Conservation (phyloP, 78 protist genomes). For the Isochrysis galbana region DNA sequence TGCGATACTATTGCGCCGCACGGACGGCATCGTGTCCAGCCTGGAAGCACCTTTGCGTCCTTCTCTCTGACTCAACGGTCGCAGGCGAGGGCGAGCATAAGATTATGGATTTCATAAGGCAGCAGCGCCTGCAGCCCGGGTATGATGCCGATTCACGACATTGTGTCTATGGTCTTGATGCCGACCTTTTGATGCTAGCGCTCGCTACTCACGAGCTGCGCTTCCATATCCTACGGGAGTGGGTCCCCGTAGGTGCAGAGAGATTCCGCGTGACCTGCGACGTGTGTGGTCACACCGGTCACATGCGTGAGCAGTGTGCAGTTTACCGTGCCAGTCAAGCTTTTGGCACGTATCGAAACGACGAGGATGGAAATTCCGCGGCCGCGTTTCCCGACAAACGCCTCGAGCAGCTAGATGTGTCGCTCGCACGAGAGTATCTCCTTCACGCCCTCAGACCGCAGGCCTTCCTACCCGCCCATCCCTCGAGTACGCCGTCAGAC, state of each 20-base stretch:
- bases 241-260: neutral
- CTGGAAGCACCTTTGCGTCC: slow-evolving; percentile 53
- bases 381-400: neutral
- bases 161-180: slow-evolving; percentile 90
- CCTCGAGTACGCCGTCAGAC: too few species aligned
- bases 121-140: slow-evolving; percentile 67
- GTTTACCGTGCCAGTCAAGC: neutral
- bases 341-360: neutral
- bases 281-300: neutral
- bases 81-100: slow-evolving; percentile 37
- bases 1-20: slow-evolving; percentile 15
- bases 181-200: slow-evolving; percentile 97
- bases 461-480: neutral
- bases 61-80: neutral
- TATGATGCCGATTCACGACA: slow-evolving; percentile 85
- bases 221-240: slow-evolving; percentile 92
- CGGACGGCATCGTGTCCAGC: neutral
- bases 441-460: slow-evolving; percentile 16
- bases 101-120: slow-evolving; percentile 91
- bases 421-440: slow-evolving; percentile 67
- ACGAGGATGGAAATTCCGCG: neutral
- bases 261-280: neutral
- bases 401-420: slow-evolving; percentile 48
- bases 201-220: slow-evolving; percentile 98
- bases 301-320: neutral